Evolutionary conservation across 208 protist species (phyloP), one percentile per base, ranked within the genome.

Genomic region (Crithidia expoeki): DNA sequence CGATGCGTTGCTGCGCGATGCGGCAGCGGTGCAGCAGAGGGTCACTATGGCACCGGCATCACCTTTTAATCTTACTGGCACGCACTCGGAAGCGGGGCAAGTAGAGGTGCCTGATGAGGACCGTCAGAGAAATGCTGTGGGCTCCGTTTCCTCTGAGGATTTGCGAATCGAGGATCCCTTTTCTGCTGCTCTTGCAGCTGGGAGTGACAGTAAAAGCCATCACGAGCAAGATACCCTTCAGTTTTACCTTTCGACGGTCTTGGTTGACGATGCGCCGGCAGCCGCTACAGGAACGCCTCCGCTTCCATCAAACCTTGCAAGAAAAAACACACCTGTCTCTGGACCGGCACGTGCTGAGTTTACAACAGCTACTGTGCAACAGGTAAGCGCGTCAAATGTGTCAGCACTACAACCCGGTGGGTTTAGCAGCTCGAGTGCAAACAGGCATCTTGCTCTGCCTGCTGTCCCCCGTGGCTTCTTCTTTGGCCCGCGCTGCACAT

Each of bases 1-100:
- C 30, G 69, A 74, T 34, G 47, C 69, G 11, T 27, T 74, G 28
- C 3, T 68, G 11, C 27, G 16, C 3, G 69, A 74, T 25, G 69
- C 69, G 0, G 69, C 69, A 5, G 67, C 46, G 25, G 42, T 58
- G 14, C 46, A 23, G 40, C 51, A 42, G 17, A 33, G 1, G 9
- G 38, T 16, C 25, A 6, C 21, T 14, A 19, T n/a, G 30, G 4
- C 30, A 38, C 49, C 11, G 27, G 23, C 28, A 2, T 19, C 51
- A 36, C 7, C 27, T 17, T 57, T 21, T 36, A 16, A 11, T 28
- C 5, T 12, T 4, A 1, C 33, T 23, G 2, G 19, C 5, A n/a
- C 53, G 14, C 51, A 36, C 2, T 9, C 51, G 1, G 9, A 7
- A 17, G 38, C 38, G 7, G 38, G 14, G 14, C 7, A 44, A 14